Percentiles rank a stretch among this genome's conserved stretches.
Evolutionary conservation across 164 flowering plant genomes (phyloP).

Genomic region (Chimonanthus praecox): DNA sequence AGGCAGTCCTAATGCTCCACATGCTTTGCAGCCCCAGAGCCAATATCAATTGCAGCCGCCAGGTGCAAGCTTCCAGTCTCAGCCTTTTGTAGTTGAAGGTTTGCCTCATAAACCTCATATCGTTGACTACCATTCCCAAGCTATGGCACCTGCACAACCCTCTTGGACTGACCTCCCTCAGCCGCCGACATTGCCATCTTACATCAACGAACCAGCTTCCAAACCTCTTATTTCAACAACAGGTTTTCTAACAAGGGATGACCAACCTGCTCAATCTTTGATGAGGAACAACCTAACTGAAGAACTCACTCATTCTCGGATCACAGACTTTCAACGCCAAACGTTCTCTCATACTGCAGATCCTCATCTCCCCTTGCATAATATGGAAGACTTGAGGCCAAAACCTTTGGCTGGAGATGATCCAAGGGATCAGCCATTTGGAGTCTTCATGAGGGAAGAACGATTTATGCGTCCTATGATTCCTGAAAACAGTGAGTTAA

Average conservation of each 20-base stretch:
- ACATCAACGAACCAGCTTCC: constrained; percentile 14
- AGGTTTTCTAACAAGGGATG: constrained; percentile 26
- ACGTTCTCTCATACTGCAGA: constrained; percentile 26
- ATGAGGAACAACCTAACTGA: constrained; percentile 24
- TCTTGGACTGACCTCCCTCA: constrained; percentile 36
- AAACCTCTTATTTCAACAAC: constrained; percentile 16
- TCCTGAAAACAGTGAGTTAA: constrained; percentile 13
- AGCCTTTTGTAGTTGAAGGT: constrained; percentile 18
- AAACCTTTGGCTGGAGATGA: constrained; percentile 19
- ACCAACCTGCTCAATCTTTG: constrained; percentile 20
- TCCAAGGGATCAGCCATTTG: constrained; percentile 20
- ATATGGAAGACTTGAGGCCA: constrained; percentile 11
- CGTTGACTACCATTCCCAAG: constrained; percentile 28
- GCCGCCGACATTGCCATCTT: constrained; percentile 6
- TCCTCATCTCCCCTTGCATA: constrained; percentile 14
- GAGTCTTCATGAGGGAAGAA: constrained; percentile 29
- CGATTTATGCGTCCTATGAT: constrained; percentile 6
- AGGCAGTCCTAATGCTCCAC: constrained; percentile 19
- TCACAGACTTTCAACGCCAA: constrained; percentile 21
- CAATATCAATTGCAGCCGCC: constrained; percentile 21
- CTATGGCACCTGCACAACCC: constrained; percentile 21
- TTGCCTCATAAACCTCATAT: constrained; percentile 29
- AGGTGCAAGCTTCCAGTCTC: constrained; percentile 19
- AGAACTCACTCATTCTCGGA: constrained; percentile 24
- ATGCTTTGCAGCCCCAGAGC: constrained; percentile 16